A percentile compares a stretch with the other conserved stretches of the same genome.
Conservation (phyloP, 2,329 filamentous ascomycete genomes). For the Fusarium buxicola region DNA sequence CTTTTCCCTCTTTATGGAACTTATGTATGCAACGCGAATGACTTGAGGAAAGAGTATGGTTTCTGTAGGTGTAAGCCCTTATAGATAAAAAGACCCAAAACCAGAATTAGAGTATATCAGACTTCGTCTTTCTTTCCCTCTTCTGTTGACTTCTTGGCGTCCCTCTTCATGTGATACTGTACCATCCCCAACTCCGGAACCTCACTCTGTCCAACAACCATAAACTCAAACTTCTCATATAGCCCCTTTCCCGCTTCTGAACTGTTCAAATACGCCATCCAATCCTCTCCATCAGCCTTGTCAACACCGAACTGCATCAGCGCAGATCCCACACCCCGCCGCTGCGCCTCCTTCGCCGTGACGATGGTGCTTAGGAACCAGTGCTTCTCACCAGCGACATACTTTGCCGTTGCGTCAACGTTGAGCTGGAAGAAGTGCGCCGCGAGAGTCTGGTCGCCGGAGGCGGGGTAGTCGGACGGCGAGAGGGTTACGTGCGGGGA, state of each 20-base stretch:
- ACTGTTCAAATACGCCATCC: constrained; percentile 46
- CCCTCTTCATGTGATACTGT: constrained; percentile 50
- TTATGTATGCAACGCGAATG: constrained; percentile 34
- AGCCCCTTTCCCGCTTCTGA: constrained; percentile 42
- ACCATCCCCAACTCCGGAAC: constrained; percentile 37
- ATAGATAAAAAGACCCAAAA: not conserved
- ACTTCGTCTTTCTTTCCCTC: not conserved
- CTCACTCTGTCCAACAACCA: constrained; percentile 34
- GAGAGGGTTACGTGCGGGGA: constrained; percentile 36
- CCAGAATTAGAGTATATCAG: not conserved
- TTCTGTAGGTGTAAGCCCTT: not conserved
- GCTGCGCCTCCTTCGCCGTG: constrained; percentile 48
- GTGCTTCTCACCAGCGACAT: constrained; percentile 43
- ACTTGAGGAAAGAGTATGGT: constrained; percentile 3
- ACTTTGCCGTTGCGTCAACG: constrained; percentile 31
- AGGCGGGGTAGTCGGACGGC: constrained; percentile 39
- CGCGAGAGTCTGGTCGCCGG: constrained; percentile 49
- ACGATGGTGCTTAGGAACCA: constrained; percentile 53
- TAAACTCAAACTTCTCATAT: constrained; percentile 49
- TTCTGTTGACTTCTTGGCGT: constrained; percentile 15
- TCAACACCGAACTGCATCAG: constrained; percentile 51
- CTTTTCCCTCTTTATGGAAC: constrained; percentile 28
- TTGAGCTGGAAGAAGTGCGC: constrained; percentile 55
- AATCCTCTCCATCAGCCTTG: constrained; percentile 45
- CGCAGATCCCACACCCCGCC: constrained; percentile 49